Base-by-base conservation (phyloP, 192 early-diverging fungal genomes). In the Phycomyces nitens region DNA sequence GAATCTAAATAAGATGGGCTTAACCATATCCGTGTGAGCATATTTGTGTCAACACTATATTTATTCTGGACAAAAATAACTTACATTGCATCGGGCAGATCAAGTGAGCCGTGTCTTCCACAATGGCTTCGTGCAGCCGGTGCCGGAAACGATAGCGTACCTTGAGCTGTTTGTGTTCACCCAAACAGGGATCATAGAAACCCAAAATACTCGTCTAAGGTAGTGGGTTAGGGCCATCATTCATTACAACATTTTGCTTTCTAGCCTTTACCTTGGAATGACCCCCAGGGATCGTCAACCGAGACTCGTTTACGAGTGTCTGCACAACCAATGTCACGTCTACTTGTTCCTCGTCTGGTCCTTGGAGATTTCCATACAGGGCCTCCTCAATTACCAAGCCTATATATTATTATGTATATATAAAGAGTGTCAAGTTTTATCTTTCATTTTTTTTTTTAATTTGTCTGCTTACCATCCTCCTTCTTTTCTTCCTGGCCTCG, bases 121-220 rank as follows among this genome's bases (percentile, higher is more conserved):
- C 89, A 38, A 87, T 81, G 0, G 88, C 84, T 76, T 89, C 83
- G 70, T 99, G 96, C 49, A 91, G 54, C 57, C 80, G 80, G 58
- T 87, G 85, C 58, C 85, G 79, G 78, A 96, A 99, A 62, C 76
- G 75, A 65, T 99, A 99, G 52, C 81, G 87, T 57, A 99, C 87
- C 59, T 80, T 84, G 56, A 99, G 78, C 57, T 84, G 80, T 73
- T 99, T 99, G 18, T 71, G 66, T 58, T 88, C 88, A 39, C 94
- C 94, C 59, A 96, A 84, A 66, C 93, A 94, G 23, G 96, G 94
- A 73, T 99, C 95, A 64, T 92, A 97, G 73, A 99, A 99, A 3
- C 96, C 96, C 34, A 93, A 79, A 62, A 99, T 79, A 62, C 90
- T 88, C 22, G 85, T 79, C 88, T 91, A n/a, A n/a, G n/a, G n/a